Evolutionary conservation across 2,329 filamentous ascomycete genomes (phyloP), one percentile per base, ranked within the genome.

Genomic region (Chalaropsis ovoidea): DNA sequence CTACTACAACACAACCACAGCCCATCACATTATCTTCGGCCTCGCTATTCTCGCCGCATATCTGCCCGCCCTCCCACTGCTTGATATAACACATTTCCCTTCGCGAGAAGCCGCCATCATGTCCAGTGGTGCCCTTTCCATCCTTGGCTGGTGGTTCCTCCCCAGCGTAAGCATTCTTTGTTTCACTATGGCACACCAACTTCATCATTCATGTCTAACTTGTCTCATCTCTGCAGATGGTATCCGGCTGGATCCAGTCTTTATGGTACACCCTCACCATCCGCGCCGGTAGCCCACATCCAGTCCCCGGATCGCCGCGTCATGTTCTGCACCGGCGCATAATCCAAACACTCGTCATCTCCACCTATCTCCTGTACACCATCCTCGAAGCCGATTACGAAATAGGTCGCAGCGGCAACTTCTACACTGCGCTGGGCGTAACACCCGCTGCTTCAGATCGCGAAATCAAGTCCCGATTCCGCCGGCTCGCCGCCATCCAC

Each of bases 351-450:
- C 79, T 87, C 70, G 89, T 97, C 71, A 87, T 97, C 62, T 79
- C 87, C 61, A 77, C 83, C 68, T 99, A 97, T 77, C 88, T 97
- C 45, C 77, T 87, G 69, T 96, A 96, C 80, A 96, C 91, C 60
- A 85, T 97, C 71, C 94, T 92, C 77, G 93, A 97, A 77, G 88
- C 90, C 71, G 89, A 95, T 80, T 85, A 89, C 77, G 85, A 90
- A 69, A 81, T 96, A 35, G 87, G 84, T 69, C 78, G 81, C 56
- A 78, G 80, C 0, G 85, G 87, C 19, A 86, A 90, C 74, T 96
- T 88, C 77, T 97, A 96, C 77, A 79, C 83, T 60, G 82, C 87
- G 69, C 82, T 99, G 0, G 85, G 85, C 43, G 82, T 96, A 0
- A 79, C 86, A 13, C 80, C 86, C 45, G 75, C 81, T 66, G 87